These are phyloP conservation scores for Musa troglodytarum DNA, from an alignment of 176 grass and related monocot genomes.

Conservation along the genomic window DNA sequence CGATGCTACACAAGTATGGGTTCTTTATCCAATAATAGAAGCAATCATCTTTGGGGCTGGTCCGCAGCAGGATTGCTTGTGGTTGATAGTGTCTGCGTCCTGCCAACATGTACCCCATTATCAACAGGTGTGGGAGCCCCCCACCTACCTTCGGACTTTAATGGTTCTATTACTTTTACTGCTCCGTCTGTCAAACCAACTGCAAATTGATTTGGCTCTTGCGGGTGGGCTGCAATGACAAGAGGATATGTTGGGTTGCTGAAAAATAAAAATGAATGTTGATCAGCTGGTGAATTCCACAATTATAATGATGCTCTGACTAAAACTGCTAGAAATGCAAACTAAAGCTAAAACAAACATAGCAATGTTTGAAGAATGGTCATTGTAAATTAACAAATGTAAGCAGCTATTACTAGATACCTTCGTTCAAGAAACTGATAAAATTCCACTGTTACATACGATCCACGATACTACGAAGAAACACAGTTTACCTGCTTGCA, in stretches of 20 bases:
- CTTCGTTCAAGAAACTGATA: neutral
- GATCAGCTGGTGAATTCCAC: neutral
- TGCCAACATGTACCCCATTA: constrained; percentile 54
- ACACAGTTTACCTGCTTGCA: constrained; percentile 41
- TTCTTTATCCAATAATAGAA: neutral
- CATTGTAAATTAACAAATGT: no score
- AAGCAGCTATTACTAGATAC: no score
- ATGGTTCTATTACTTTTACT: constrained; percentile 79
- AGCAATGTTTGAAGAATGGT: no score
- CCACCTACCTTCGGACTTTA: constrained; percentile 73
- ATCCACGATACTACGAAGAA: neutral
- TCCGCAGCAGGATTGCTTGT: constrained; percentile 48
- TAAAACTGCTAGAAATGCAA: neutral
- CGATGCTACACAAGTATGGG: neutral
- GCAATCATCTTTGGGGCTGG: constrained; percentile 53
- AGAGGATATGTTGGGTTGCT: constrained; percentile 64
- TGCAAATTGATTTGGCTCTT: constrained; percentile 90
- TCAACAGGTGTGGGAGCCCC: constrained; percentile 40
- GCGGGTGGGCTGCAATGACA: constrained; percentile 59
- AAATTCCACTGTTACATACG: constrained; percentile 3
- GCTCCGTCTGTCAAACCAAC: constrained; percentile 75
- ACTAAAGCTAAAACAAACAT: no score
- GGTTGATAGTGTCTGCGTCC: constrained; percentile 37
- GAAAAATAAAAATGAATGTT: constrained; percentile 25
- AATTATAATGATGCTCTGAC: neutral